These are phyloP conservation scores for Botryotinia narcissicola DNA, from an alignment of 2,329 filamentous ascomycete genomes.

Conservation along the genomic window DNA sequence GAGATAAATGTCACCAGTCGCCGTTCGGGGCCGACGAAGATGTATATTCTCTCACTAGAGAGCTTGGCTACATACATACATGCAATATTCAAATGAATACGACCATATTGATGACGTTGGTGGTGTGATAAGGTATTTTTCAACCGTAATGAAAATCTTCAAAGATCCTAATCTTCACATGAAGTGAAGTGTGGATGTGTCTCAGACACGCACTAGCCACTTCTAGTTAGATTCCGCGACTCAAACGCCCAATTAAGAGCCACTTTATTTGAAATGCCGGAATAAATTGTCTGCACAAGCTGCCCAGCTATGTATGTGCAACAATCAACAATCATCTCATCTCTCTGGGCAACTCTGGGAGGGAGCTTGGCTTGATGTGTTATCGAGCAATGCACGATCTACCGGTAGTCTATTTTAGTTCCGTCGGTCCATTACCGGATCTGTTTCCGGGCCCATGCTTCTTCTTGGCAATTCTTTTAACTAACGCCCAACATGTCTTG, in stretches of 20 bases:
- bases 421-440: constrained; percentile 2
- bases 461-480: not conserved
- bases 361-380: not conserved
- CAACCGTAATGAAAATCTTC: constrained; percentile 5
- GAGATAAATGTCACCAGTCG: not conserved
- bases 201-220: not conserved
- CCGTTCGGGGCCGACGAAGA: not conserved
- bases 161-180: constrained; percentile 12
- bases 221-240: not conserved
- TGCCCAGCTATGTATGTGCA: not conserved
- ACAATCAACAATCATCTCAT: not conserved
- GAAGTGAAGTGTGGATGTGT: constrained; percentile 3
- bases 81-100: not conserved
- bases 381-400: not conserved
- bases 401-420: constrained; percentile 6
- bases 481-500: constrained; percentile 9
- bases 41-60: constrained; percentile 16
- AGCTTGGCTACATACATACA: constrained; percentile 15
- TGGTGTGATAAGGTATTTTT: not conserved
- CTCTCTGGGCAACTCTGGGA: not conserved
- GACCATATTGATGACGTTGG: not conserved
- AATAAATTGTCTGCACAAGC: not conserved
- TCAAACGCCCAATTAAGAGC: not conserved
- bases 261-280: not conserved
- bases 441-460: constrained; percentile 1